These are phyloP conservation scores for Populus nigra DNA, from an alignment of 345 rosid species.

Conservation along the genomic window DNA sequence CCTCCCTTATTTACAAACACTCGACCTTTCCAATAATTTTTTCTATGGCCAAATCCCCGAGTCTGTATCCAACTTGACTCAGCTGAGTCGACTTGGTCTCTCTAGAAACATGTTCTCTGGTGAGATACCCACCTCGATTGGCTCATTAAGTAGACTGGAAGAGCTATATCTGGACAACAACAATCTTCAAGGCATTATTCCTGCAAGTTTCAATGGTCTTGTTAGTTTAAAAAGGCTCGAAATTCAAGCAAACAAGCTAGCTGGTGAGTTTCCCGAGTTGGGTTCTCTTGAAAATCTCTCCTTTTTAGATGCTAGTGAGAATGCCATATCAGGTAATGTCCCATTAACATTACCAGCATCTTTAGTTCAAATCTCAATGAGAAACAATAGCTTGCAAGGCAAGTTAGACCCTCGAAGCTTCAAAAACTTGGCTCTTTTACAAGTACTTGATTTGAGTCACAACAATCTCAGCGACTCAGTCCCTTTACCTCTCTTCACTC, in stretches of 20 bases:
- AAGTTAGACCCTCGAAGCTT: constrained; percentile 44
- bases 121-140: constrained; percentile 54
- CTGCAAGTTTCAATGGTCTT: constrained; percentile 47
- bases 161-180: constrained; percentile 72
- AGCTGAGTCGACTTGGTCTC: constrained; percentile 51
- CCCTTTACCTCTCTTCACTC: constrained; percentile 53
- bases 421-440: constrained; percentile 29
- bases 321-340: constrained; percentile 57
- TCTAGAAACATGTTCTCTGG: constrained; percentile 70
- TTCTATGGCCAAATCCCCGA: constrained; percentile 57
- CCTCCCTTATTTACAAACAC: constrained; percentile 55
- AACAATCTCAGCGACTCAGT: constrained; percentile 56
- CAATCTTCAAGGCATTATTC: constrained; percentile 53
- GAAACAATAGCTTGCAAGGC: constrained; percentile 63
- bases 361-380: constrained; percentile 61
- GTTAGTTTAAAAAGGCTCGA: constrained; percentile 56
- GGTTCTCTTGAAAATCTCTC: constrained; percentile 48
- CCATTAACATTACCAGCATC: constrained; percentile 52
- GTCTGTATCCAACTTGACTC: constrained; percentile 55
- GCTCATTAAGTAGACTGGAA: constrained; percentile 48
- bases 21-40: constrained; percentile 66
- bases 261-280: constrained; percentile 64
- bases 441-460: constrained; percentile 70
- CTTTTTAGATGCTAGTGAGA: constrained; percentile 68
- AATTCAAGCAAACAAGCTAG: constrained; percentile 60